Evolutionary conservation across 2,329 filamentous ascomycete species (phyloP), one percentile per base, ranked within the genome.

Genomic region (Hymenoscyphus linearis): DNA sequence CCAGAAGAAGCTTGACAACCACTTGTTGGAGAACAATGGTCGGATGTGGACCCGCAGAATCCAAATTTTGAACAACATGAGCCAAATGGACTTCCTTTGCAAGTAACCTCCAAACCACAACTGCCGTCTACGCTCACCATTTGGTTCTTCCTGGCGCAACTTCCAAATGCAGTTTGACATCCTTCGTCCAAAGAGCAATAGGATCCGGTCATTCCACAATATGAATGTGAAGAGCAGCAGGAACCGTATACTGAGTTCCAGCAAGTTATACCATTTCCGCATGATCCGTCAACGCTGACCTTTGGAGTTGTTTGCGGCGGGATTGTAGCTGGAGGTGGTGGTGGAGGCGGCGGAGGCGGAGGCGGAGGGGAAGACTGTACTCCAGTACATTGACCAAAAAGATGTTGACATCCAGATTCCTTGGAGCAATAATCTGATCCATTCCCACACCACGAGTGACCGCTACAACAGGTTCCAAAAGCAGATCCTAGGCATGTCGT

Each of bases 41-140:
- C 59, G 25, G 47, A 12, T 31, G 59, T 55, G 12, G n/a, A 57
- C 2, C 66, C 66, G 57, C 66, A 68, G 25, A 44, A 68, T 1
- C 60, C 60, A 57, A 60, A 37, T n/a, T 22, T 31, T 2, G 62
- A 65, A 55, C 66, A 68, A n/a, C 65, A 68, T 40, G 59, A 50
- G 2, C 65, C 65, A 47, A 59, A 65, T 5, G 22, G 14, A 54
- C 60, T 66, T 1, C 59, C 56, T 27, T 52, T 26, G 53, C 65
- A 67, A 0, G 57, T 60, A 9, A 44, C 34, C 13, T 60, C 60
- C 4, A 37, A 10, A 7, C 61, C 61, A 57, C 66, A 68, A 25
- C 52, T 62, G 2, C 65, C 66, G 52, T 66, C 62, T 2, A 44
- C n/a, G 26, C 63, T 66, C 7, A 64, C 31, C 1, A 31, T 58